Base-by-base conservation (phyloP, 192 early-diverging fungal species). In the Podila epigama region DNA sequence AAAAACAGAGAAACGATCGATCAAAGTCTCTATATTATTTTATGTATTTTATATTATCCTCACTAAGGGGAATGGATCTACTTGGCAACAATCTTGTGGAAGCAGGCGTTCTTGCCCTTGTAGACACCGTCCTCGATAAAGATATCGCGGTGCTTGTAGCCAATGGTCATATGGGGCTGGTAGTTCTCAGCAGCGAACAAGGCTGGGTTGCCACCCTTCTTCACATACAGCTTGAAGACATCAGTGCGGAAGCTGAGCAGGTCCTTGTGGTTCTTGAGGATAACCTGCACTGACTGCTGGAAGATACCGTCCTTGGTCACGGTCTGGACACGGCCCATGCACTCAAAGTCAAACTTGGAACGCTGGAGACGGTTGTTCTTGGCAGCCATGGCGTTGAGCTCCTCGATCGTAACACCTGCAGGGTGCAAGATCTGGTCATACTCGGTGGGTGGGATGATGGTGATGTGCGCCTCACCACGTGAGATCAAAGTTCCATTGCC, bases 151-250 rank as follows among this genome's bases (percentile, higher is more conserved):
- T 80, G 63, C 39, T 80, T 86, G 62, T 71, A 92, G 2, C 90
- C 91, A 18, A 94, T 54, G 1, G 92, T 94, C 56, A 88, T 85
- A 63, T 92, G 91, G 10, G 91, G 91, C 81, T 72, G 84, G 65
- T 85, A 89, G 48, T 70, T 79, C 70, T 87, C 66, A 20, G 92
- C 84, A 55, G 87, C 83, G 65, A 92, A 94, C 60, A 89, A 57
- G n/a, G 86, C 86, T 34, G 88, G 86, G 44, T 92, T 86, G 13
- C 92, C 91, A 62, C 90, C 89, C 68, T 84, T 83, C 35, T 80
- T 70, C 48, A 79, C 71, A 41, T 81, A 94, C 54, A 87, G 66
- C 54, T 80, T 68, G 62, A 82, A 89, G 3, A 93, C 70, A 11
- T 86, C 71, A 51, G 73, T 51, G 50, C 92, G 85, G 57, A 89